Conservation (phyloP, 192 early-diverging fungal genomes). For the Allomyces macrogynus region DNA sequence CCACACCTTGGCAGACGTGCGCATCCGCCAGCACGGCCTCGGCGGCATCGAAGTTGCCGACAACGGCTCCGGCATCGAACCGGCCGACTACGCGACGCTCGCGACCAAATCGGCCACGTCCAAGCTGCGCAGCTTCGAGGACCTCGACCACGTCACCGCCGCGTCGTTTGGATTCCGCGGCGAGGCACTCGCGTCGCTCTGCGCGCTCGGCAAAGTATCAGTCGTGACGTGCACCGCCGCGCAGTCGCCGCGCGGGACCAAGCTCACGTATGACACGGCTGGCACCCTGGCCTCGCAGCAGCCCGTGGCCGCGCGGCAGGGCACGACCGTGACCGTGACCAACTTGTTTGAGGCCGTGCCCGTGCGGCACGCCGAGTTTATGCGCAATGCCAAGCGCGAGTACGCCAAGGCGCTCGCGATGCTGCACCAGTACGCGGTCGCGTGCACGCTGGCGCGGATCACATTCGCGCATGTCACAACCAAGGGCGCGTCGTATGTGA, state of each 20-base stretch:
- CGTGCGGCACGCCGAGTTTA: slow-evolving; percentile 72
- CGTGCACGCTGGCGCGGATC: slow-evolving; percentile 48
- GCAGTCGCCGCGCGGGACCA: slow-evolving; percentile 30
- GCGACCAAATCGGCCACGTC: slow-evolving; percentile 83
- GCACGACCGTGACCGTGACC: slow-evolving; percentile 58
- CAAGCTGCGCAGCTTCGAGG: slow-evolving; percentile 58
- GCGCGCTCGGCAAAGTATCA: slow-evolving; percentile 37
- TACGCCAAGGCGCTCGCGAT: slow-evolving; percentile 52
- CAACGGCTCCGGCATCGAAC: slow-evolving; percentile 66
- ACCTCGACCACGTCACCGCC: slow-evolving; percentile 34
- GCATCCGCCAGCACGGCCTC: slow-evolving; percentile 58
- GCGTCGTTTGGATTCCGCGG: slow-evolving; percentile 83
- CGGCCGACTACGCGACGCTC: slow-evolving; percentile 36
- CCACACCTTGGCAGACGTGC: slow-evolving; percentile 31
- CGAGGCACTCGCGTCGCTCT: slow-evolving; percentile 80
- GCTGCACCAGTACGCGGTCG: slow-evolving; percentile 67
- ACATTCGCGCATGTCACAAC: slow-evolving; percentile 33
- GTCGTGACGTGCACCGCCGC: slow-evolving; percentile 30
- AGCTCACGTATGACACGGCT: slow-evolving; percentile 42
- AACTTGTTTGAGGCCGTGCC: slow-evolving; percentile 68
- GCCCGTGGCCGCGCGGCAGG: slow-evolving; percentile 34
- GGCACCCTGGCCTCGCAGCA: slow-evolving; percentile 33
- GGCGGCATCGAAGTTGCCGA: slow-evolving; percentile 57
- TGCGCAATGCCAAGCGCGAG: slow-evolving; percentile 60
- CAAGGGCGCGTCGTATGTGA: slow-evolving; percentile 15